phyloP scores from a whole-genome alignment of 345 rosid genomes.

The Leavenworthia alabamica region DNA sequence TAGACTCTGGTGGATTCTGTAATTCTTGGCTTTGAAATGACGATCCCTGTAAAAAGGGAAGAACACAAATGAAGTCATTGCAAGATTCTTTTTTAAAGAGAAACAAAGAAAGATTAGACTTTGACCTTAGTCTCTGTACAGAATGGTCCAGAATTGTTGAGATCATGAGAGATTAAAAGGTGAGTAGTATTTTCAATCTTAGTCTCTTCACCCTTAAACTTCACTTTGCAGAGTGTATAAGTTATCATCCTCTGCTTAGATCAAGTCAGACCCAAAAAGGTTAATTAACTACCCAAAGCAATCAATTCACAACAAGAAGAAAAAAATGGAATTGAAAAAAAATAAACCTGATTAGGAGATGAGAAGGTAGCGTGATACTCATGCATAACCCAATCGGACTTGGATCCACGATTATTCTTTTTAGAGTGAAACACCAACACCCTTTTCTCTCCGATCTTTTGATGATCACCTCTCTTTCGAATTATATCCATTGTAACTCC shows the following conservation, averaged over 20 bases:
- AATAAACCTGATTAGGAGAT: neutral
- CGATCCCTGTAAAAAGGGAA: neutral
- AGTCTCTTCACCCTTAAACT: slow-evolving; percentile 15
- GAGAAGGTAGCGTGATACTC: slow-evolving; percentile 17
- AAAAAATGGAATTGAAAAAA: neutral
- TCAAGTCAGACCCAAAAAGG: neutral
- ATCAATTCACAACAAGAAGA: neutral
- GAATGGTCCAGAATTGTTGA: neutral
- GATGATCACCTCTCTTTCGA: neutral
- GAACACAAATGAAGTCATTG: neutral
- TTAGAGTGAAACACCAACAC: slow-evolving; percentile 35
- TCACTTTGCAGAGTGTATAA: slow-evolving; percentile 33
- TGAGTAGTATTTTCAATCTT: neutral
- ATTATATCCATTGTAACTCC: slow-evolving; percentile 22
- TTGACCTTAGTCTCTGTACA: neutral
- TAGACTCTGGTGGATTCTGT: neutral
- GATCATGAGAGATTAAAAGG: neutral
- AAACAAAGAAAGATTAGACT: no score
- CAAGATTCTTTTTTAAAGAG: no score
- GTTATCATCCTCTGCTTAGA: slow-evolving; percentile 19
- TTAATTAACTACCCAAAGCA: neutral
- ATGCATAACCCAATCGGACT: slow-evolving; percentile 31
- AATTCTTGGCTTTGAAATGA: neutral
- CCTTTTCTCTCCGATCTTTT: slow-evolving; percentile 39
- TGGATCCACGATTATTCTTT: neutral